These are phyloP conservation scores for Lentinula aciculospora DNA, from an alignment of 768 basidiomycete species.

Conservation along the genomic window DNA sequence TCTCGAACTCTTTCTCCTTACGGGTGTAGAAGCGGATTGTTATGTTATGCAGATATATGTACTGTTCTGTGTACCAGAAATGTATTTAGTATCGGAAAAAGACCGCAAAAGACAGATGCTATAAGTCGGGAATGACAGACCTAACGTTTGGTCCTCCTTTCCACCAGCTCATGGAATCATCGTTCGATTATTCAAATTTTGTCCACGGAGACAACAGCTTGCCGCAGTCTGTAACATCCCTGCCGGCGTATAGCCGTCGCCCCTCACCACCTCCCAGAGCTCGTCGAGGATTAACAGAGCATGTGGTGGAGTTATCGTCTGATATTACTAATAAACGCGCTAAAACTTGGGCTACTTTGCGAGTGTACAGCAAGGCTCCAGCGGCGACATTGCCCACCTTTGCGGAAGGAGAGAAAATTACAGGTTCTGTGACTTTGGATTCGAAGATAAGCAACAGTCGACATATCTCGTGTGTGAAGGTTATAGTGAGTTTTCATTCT, in stretches of 20 bases:
- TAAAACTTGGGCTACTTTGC: constrained; percentile 36
- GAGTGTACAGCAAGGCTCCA: constrained; percentile 36
- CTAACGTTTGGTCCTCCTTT: neutral
- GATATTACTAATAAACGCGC: neutral
- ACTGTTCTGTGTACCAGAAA: neutral
- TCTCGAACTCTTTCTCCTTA: neutral
- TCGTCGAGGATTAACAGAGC: neutral
- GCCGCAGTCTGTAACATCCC: constrained; percentile 4
- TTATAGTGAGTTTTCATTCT: constrained; percentile 41
- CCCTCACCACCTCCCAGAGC: neutral
- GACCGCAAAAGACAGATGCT: neutral
- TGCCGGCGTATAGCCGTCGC: neutral
- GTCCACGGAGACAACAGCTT: neutral
- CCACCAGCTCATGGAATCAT: neutral
- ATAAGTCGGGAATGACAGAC: neutral
- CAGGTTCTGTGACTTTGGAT: constrained; percentile 29
- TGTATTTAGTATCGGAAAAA: neutral
- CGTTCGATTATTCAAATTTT: neutral
- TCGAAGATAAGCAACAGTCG: constrained; percentile 28
- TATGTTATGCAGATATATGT: neutral
- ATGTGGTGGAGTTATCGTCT: neutral
- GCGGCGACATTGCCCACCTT: constrained; percentile 29
- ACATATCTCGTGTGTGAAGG: constrained; percentile 38
- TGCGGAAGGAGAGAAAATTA: constrained; percentile 26
- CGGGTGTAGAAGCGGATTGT: neutral